Evolutionary conservation across 2,329 filamentous ascomycete species (phyloP), one percentile per base, ranked within the genome.

Genomic region (Fusarium sp.): DNA sequence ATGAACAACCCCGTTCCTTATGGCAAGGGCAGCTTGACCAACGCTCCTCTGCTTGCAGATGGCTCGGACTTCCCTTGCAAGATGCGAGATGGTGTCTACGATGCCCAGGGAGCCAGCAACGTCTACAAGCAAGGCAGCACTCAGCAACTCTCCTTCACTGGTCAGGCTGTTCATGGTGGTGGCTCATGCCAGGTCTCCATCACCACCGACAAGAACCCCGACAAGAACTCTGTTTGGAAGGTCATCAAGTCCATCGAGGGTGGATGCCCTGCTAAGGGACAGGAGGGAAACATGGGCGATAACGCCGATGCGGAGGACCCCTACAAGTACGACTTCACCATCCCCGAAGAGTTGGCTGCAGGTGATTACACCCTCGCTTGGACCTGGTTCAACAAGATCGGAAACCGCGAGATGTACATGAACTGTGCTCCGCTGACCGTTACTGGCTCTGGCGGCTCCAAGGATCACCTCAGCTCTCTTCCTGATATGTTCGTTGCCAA

Each of bases 401-500:
- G 97, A 4, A 98, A 98, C 85, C 92, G 95, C 1, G 97, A 98
- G 81, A 95, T 98, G 88, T 98, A 98, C 88, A 97, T 98, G 95
- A 97, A 98, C 88, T 99, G 96, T 77, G 94, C 93, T 0, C 90
- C 94, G 0, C 82, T 97, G 57, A 88, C 87, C 0, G 87, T 98
- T 27, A 90, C 89, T 0, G 89, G 89, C 10, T 74, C 71, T 0
- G 84, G 83, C 0, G 89, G 89, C 62, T 82, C 83, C 50, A 78
- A 90, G 65, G 82, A 86, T 2, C 89, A 89, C 73, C 89, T 92
- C 71, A 80, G 89, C 43, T 81, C 84, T 0, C 91, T 97, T 90
- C 93, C 94, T 0, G 83, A 89, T 32, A 89, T 95, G 83, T 94
- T 94, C 73, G 84, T 90, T 12, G 93, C 91, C 79, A 95, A 95